Evolutionary conservation across 768 basidiomycete genomes (phyloP).

Genomic region (Tylopilus balloui): DNA sequence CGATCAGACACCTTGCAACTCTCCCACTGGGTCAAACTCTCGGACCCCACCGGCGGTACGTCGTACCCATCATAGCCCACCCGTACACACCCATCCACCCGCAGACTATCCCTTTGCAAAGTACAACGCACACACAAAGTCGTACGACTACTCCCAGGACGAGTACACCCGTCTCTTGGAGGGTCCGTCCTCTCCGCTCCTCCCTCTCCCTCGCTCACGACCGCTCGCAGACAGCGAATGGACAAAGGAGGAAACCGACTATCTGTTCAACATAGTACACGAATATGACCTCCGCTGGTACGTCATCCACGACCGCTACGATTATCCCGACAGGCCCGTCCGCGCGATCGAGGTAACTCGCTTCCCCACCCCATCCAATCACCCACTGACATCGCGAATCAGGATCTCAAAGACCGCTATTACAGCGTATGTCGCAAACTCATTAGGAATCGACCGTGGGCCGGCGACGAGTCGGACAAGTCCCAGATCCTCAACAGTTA

Average conservation of each 20-base stretch:
- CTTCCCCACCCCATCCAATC: neutral
- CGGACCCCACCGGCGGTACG: slow-evolving; percentile 54
- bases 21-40: slow-evolving; percentile 77
- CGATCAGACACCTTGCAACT: slow-evolving; percentile 66
- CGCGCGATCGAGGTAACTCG: slow-evolving; percentile 65
- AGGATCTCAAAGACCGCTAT: slow-evolving; percentile 92
- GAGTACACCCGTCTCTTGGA: slow-evolving; percentile 81
- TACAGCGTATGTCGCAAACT: slow-evolving; percentile 88
- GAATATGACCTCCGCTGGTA: slow-evolving; percentile 89
- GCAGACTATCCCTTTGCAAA: slow-evolving; percentile 78
- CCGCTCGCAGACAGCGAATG: slow-evolving; percentile 63
- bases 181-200: slow-evolving; percentile 40
- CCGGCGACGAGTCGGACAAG: slow-evolving; percentile 74
- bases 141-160: slow-evolving; percentile 74
- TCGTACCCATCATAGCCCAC: slow-evolving; percentile 1
- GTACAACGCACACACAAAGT: slow-evolving; percentile 67
- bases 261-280: slow-evolving; percentile 74
- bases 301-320: slow-evolving; percentile 86
- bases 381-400: neutral
- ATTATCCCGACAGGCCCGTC: slow-evolving; percentile 50
- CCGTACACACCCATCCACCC: neutral
- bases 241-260: slow-evolving; percentile 92
- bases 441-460: slow-evolving; percentile 77
- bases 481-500: slow-evolving; percentile 64
- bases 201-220: neutral